Evolutionary conservation across 805 yeast genomes (phyloP).

Genomic region (Monosporozyma yasuniensis): DNA sequence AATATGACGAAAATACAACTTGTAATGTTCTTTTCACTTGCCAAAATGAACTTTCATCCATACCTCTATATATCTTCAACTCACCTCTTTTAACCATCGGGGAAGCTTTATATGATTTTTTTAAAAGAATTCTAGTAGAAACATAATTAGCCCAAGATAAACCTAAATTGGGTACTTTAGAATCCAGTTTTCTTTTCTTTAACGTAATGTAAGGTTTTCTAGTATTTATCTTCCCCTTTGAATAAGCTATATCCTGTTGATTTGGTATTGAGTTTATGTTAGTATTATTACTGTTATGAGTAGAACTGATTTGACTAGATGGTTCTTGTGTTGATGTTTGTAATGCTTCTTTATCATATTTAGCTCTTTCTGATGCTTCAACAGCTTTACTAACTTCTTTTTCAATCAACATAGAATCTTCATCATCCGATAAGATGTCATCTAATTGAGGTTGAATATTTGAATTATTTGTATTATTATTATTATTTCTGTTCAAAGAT

Average conservation of each 20-base stretch:
- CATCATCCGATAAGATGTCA: slow-evolving; percentile 24
- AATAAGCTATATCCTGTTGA: background rate
- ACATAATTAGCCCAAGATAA: slow-evolving; percentile 45
- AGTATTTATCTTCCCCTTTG: background rate
- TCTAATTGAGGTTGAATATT: slow-evolving; percentile 1
- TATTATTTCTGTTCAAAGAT: background rate
- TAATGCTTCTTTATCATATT: background rate
- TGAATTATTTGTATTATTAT: background rate
- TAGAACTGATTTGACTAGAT: background rate
- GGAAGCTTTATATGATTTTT: slow-evolving; percentile 36
- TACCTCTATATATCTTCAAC: slow-evolving; percentile 25
- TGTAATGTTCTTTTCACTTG: slow-evolving; percentile 31
- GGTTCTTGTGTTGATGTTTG: background rate
- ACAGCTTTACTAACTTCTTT: slow-evolving; percentile 12
- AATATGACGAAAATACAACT: slow-evolving; percentile 35
- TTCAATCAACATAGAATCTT: slow-evolving; percentile 20
- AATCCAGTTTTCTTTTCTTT: slow-evolving; percentile 28
- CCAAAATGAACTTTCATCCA: slow-evolving; percentile 28
- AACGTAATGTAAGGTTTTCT: background rate
- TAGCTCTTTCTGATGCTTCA: background rate
- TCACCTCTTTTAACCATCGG: slow-evolving; percentile 24
- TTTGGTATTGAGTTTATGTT: background rate
- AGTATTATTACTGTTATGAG: background rate
- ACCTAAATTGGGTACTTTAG: slow-evolving; percentile 47
- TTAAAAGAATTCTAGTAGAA: slow-evolving; percentile 40